phyloP scores from a whole-genome alignment of 495 filamentous ascomycete species.

The Choiromyces venosus region DNA sequence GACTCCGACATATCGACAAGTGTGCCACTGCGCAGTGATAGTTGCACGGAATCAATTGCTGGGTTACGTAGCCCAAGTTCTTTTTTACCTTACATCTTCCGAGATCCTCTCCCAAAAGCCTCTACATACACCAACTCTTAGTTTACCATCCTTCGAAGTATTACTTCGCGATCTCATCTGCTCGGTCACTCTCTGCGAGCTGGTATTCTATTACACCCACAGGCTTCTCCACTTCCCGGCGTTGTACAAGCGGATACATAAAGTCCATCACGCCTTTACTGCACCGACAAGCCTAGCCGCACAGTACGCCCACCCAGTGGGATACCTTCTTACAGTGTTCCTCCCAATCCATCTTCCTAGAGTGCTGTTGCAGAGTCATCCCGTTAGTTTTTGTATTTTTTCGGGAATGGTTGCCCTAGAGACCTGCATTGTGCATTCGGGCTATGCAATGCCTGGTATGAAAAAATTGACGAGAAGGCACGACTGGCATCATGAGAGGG shows the following conservation, averaged over 20 bases:
- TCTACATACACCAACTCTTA: conserved; percentile 40
- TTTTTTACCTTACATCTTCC: no score
- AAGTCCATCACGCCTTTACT: conserved; percentile 55
- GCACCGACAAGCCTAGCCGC: conserved; percentile 56
- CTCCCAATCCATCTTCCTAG: conserved; percentile 53
- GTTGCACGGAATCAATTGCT: conserved; percentile 50
- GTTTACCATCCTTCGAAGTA: conserved; percentile 42
- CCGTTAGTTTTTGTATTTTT: conserved; percentile 53
- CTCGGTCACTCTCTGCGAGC: conserved; percentile 50
- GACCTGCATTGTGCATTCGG: conserved; percentile 53
- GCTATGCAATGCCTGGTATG: conserved; percentile 50
- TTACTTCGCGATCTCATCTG: conserved; percentile 47
- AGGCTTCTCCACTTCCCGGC: conserved; percentile 51
- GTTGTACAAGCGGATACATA: conserved; percentile 53
- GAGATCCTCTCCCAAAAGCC: conserved; percentile 36
- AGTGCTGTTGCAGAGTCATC: conserved; percentile 44
- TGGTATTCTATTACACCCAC: conserved; percentile 55
- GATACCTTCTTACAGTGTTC: conserved; percentile 54
- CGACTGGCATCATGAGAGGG: conserved; percentile 52
- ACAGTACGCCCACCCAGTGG: conserved; percentile 56
- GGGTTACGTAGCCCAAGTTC: conserved; percentile 44
- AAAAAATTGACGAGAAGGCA: conserved; percentile 48
- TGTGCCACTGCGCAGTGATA: conserved; percentile 47
- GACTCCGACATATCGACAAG: conserved; percentile 49
- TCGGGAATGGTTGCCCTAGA: conserved; percentile 49